A percentile compares a stretch with the other conserved stretches of the same genome.
Evolutionary conservation across 1,284 basidiomycete species (phyloP).

Genomic region (Cystobasidium pallidum): DNA sequence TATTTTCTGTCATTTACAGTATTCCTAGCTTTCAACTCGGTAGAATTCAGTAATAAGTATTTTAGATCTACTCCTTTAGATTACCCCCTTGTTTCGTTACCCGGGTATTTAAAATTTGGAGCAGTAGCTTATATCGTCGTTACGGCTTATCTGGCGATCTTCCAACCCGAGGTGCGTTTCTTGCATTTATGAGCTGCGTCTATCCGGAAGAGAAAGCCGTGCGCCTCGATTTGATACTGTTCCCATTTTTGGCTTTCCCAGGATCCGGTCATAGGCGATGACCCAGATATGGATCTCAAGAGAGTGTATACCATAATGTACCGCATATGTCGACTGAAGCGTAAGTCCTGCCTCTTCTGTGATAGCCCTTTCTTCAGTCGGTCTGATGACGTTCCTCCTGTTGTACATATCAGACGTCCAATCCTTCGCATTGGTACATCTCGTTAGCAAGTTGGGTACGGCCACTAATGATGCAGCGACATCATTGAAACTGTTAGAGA

Average conservation of each 20-base stretch:
- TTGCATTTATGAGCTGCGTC: conserved; percentile 9
- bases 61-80: conserved; percentile 64
- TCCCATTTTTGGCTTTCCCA: too few species aligned
- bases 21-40: conserved; percentile 93
- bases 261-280: conserved; percentile 72
- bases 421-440: conserved; percentile 80
- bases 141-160: conserved; percentile 83
- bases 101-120: conserved; percentile 86
- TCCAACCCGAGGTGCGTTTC: conserved; percentile 77
- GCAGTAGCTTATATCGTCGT: conserved; percentile 76
- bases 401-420: conserved; percentile 79
- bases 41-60: conserved; percentile 85
- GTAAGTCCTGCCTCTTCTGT: conserved; percentile 61
- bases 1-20: conserved; percentile 97
- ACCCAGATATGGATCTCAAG: conserved; percentile 82
- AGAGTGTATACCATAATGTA: conserved; percentile 94
- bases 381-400: background rate
- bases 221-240: too few species aligned
- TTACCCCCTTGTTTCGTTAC: conserved; percentile 77
- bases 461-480: conserved; percentile 93
- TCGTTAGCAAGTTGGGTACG: conserved; percentile 94
- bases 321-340: conserved; percentile 86
- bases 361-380: background rate
- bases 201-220: too few species aligned
- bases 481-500: conserved; percentile 93